Percentiles rank a stretch among this genome's conserved stretches.
Evolutionary conservation across 2,329 filamentous ascomycete species (phyloP).

Genomic region (Aspergillus proliferans): DNA sequence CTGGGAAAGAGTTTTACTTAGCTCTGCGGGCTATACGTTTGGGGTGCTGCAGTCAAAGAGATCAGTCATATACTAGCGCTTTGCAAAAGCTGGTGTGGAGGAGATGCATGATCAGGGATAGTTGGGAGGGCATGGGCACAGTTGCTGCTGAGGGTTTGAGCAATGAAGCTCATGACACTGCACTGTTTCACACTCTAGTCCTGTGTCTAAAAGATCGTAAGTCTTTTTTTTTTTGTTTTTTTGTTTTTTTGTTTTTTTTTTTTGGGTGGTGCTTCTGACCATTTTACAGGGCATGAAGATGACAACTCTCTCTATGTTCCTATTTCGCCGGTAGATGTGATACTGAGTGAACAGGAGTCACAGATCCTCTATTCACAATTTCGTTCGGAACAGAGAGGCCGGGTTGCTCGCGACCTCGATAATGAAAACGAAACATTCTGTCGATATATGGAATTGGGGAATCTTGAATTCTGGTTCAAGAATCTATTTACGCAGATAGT

Average conservation of each 20-base stretch:
- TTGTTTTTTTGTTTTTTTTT: constrained; percentile 7
- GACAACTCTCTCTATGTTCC: constrained; percentile 17
- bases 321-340: constrained; percentile 21
- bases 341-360: constrained; percentile 28
- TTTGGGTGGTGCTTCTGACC: neutral
- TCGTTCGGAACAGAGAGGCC: constrained; percentile 58
- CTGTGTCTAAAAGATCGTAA: constrained; percentile 52
- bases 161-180: constrained; percentile 58
- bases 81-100: constrained; percentile 64
- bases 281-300: constrained; percentile 12
- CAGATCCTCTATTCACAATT: constrained; percentile 49
- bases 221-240: neutral
- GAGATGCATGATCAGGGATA: constrained; percentile 72
- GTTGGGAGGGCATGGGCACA: constrained; percentile 70
- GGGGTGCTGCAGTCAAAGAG: constrained; percentile 49
- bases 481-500: constrained; percentile 19
- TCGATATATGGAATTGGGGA: constrained; percentile 59
- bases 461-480: constrained; percentile 63
- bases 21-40: constrained; percentile 57
- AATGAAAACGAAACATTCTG: constrained; percentile 64
- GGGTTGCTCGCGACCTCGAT: constrained; percentile 65
- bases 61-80: constrained; percentile 30
- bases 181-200: constrained; percentile 61
- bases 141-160: constrained; percentile 71
- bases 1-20: constrained; percentile 62